A percentile compares a stretch with the other conserved stretches of the same genome.
These are phyloP conservation scores for Yamadazyma atlantica DNA, from an alignment of 1,139 yeast genomes.

Conservation along the genomic window DNA sequence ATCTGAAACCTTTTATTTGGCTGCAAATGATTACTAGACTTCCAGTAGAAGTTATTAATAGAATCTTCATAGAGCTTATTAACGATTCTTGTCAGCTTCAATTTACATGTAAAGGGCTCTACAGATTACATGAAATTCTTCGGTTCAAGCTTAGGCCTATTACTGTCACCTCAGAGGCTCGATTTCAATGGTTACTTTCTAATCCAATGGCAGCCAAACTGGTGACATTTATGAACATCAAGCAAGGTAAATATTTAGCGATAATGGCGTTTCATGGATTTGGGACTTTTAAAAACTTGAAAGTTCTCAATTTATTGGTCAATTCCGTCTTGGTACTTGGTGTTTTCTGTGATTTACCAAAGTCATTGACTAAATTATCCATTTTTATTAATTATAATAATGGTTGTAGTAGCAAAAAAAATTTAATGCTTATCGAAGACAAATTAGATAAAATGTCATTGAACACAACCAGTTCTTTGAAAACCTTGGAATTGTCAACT, in stretches of 20 bases:
- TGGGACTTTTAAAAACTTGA: conserved; percentile 3
- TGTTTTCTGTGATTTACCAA: conserved; percentile 1
- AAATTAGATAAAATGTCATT: not conserved
- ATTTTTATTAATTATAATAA: not conserved
- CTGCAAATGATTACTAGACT: conserved; percentile 6
- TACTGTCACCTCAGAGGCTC: not conserved
- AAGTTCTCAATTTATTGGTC: not conserved
- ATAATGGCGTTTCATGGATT: not conserved
- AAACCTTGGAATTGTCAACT: not conserved
- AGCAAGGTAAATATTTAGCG: not conserved
- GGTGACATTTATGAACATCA: not conserved
- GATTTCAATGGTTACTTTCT: not conserved
- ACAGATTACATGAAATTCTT: not conserved
- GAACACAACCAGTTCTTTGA: not conserved
- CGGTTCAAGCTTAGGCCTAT: not conserved
- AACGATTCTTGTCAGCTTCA: not conserved
- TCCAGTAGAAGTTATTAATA: conserved; percentile 3
- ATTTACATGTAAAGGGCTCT: conserved; percentile 1
- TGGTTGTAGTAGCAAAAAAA: not conserved
- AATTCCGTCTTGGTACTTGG: not conserved
- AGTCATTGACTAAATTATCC: not conserved
- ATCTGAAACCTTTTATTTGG: too few species aligned
- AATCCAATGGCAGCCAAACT: not conserved
- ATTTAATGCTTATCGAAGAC: not conserved
- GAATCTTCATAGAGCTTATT: conserved; percentile 1